A percentile compares a stretch with the other conserved stretches of the same genome.
Conservation (phyloP, 768 basidiomycete species). For the Clavulina sp. region DNA sequence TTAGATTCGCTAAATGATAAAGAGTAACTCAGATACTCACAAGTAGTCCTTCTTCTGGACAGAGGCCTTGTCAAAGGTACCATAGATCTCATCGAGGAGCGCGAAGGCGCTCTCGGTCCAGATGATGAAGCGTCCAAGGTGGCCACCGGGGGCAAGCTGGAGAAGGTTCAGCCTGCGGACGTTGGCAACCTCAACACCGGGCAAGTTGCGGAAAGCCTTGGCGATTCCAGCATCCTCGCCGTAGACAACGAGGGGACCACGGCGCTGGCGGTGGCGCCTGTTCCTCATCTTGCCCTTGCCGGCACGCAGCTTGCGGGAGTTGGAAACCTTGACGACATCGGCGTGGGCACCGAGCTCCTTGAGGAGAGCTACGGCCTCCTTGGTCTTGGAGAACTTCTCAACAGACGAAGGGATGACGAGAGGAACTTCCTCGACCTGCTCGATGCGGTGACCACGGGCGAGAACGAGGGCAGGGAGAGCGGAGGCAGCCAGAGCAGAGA, state of each 20-base stretch:
- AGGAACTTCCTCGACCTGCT: conserved; percentile 90
- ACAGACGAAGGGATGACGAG: conserved; percentile 65
- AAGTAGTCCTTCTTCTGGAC: conserved; percentile 77
- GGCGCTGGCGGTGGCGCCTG: conserved; percentile 89
- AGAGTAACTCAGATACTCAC: conserved; percentile 25
- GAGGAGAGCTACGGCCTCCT: conserved; percentile 87
- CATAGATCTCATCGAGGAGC: conserved; percentile 87
- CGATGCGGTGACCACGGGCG: conserved; percentile 97
- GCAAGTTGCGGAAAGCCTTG: conserved; percentile 96
- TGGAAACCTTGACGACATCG: conserved; percentile 93
- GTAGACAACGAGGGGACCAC: conserved; percentile 94
- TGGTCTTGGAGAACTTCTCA: conserved; percentile 90
- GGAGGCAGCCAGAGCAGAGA: conserved; percentile 94
- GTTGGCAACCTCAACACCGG: conserved; percentile 93
- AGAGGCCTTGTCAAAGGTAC: conserved; percentile 82
- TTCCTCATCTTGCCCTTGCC: conserved; percentile 97
- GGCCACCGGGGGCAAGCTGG: conserved; percentile 98
- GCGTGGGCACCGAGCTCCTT: conserved; percentile 76
- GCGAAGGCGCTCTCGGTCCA: conserved; percentile 94
- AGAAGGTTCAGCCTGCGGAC: conserved; percentile 91
- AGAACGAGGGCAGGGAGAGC: conserved; percentile 96
- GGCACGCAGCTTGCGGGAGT: conserved; percentile 89
- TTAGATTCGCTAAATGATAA: not conserved
- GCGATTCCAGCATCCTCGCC: conserved; percentile 95
- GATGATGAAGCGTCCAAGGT: conserved; percentile 96